Evolutionary conservation across 495 filamentous ascomycete genomes (phyloP), one percentile per base, ranked within the genome.

Genomic region (Penicillium pancosmium): DNA sequence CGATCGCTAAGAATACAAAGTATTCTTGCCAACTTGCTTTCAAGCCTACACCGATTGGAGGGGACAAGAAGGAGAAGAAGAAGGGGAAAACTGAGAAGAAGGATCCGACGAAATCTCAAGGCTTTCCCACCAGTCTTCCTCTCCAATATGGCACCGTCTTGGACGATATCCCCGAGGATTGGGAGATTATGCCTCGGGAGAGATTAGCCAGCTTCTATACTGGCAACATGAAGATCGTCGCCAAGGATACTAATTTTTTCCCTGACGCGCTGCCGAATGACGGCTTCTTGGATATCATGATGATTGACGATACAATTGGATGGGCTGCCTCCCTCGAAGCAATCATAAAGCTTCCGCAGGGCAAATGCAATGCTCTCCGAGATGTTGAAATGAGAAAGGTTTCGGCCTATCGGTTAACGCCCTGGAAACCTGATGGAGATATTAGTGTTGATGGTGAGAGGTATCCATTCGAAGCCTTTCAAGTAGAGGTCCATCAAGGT

Each of bases 401-500:
- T 81, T 4, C 84, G 92, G 8, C 89, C 89, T 50, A 80, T 78
- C 4, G 86, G 85, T 10, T 79, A 73, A 60, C 19, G 18, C 46
- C 46, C 11, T 48, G 18, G 46, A 27, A 48, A 13, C 11, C 18
- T 5, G 78, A 73, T 48, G 91, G 93, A 5, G 92, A 89, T 70
- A 92, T 97, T 68, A 92, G 90, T 67, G 89, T 97, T 63, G 93
- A 97, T 65, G 93, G 93, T 19, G 93, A 97, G 71, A 77, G 84
- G 16, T 76, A 92, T 19, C 88, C 90, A 1, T 96, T 91, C 62
- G 86, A 85, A 55, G 86, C 89, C 0, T 93, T 95, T 68, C 93
- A 97, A 73, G 91, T 85, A 4, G 93, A 97, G 75, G 75, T 95
- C 12, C 90, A 94, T 73, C 78, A 80, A 48, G 88, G 91, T 0